A percentile compares a stretch with the other conserved stretches of the same genome.
Evolutionary conservation across 768 basidiomycete species (phyloP).

Genomic region (Lepiota venenata): DNA sequence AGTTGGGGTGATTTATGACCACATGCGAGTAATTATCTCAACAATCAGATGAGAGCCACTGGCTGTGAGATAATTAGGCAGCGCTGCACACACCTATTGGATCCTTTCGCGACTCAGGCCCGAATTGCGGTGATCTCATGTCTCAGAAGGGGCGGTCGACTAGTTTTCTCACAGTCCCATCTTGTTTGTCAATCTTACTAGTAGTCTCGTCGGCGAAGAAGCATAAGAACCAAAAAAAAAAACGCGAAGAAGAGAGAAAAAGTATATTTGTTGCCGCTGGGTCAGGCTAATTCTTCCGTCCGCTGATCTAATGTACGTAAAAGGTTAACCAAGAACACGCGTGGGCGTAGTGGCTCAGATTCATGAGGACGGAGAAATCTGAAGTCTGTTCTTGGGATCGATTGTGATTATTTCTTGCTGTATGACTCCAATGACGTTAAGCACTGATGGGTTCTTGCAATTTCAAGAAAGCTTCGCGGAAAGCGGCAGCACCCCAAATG

Average conservation of each 20-base stretch:
- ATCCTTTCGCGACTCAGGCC: conserved; percentile 8
- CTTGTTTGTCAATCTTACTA: background rate
- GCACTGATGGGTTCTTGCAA: conserved; percentile 2
- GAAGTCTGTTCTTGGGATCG: background rate
- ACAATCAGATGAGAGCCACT: background rate
- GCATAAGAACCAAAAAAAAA: background rate
- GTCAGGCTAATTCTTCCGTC: background rate
- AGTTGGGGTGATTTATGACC: background rate
- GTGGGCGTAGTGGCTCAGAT: background rate
- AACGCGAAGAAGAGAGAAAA: background rate
- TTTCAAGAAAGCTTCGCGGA: conserved; percentile 7
- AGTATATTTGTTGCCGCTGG: background rate
- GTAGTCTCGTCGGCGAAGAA: conserved; percentile 2
- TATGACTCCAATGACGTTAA: background rate
- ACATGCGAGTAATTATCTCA: background rate
- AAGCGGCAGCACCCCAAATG: background rate
- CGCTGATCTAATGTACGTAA: background rate
- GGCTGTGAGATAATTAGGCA: background rate
- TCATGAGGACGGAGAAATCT: background rate
- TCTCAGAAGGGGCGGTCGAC: background rate
- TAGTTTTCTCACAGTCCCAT: conserved; percentile 5
- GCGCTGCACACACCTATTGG: background rate
- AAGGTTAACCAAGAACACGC: background rate
- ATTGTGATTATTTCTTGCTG: background rate
- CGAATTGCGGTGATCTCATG: conserved; percentile 2